phyloP scores from a whole-genome alignment of 2,329 filamentous ascomycete genomes.

The Rachicladosporium sp. region DNA sequence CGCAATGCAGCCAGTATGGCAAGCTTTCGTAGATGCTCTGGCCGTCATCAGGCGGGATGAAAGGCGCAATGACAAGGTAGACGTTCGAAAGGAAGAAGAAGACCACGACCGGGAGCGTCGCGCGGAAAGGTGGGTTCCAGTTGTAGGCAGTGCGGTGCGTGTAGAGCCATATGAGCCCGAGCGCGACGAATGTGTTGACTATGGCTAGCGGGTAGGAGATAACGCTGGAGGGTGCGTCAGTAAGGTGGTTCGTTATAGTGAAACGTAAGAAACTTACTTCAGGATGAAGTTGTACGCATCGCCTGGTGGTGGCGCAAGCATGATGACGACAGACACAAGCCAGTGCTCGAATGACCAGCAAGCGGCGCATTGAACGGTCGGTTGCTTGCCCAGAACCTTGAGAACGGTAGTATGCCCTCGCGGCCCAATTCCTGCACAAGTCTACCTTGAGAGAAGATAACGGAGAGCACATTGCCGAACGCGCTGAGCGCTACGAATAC shows the following conservation, averaged over 20 bases:
- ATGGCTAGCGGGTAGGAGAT: conserved; percentile 54
- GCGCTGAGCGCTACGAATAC: conserved; percentile 57
- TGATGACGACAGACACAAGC: conserved; percentile 51
- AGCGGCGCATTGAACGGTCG: conserved; percentile 51
- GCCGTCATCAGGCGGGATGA: conserved; percentile 36
- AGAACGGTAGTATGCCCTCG: conserved; percentile 54
- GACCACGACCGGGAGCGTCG: conserved; percentile 36
- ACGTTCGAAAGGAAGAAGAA: conserved; percentile 43
- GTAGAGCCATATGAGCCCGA: conserved; percentile 38
- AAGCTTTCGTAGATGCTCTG: conserved; percentile 41
- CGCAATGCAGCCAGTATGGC: conserved; percentile 42
- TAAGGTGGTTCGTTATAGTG: neutral
- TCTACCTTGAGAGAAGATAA: conserved; percentile 57
- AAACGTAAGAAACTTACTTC: conserved; percentile 5
- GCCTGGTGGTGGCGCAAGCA: conserved; percentile 54
- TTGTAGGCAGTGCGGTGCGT: conserved; percentile 28
- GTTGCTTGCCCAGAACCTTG: conserved; percentile 51
- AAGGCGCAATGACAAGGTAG: conserved; percentile 41
- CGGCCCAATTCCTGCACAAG: conserved; percentile 54
- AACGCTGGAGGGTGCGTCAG: conserved; percentile 28
- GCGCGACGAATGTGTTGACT: conserved; percentile 40
- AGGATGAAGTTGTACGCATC: conserved; percentile 50
- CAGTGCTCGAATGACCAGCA: conserved; percentile 50
- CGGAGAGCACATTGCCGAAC: conserved; percentile 54
- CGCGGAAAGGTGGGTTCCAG: conserved; percentile 38